Evolutionary conservation across 2,329 filamentous ascomycete genomes (phyloP).

Genomic region (Aspergillus fructus): DNA sequence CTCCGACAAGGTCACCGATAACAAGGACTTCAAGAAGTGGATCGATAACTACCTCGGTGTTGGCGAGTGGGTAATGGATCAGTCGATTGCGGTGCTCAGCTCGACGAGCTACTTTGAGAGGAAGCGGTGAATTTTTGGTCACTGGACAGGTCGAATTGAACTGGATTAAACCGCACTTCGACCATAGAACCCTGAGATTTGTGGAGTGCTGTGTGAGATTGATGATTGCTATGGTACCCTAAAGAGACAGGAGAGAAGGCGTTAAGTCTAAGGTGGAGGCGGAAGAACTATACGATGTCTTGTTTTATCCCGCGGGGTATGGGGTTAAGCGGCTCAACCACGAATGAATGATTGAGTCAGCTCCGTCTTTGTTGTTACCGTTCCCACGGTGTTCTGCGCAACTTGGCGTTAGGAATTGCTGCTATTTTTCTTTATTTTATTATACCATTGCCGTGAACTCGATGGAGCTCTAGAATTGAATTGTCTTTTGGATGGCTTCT

Average conservation of each 20-base stretch:
- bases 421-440: constrained; percentile 6
- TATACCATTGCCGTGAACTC: constrained; percentile 14
- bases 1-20: constrained; percentile 80
- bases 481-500: neutral
- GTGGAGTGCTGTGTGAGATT: no score
- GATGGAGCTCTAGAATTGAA: constrained; percentile 1
- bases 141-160: no score
- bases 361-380: constrained; percentile 3
- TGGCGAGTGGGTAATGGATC: constrained; percentile 98
- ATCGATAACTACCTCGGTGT: constrained; percentile 90
- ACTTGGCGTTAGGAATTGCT: constrained; percentile 23
- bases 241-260: no score
- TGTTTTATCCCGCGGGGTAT: neutral
- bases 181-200: no score
- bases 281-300: neutral
- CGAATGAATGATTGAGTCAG: constrained; percentile 17
- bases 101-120: constrained; percentile 89
- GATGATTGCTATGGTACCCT: neutral
- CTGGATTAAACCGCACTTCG: no score
- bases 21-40: constrained; percentile 81
- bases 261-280: neutral
- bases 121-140: constrained; percentile 51
- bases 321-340: neutral
- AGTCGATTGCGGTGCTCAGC: constrained; percentile 87
- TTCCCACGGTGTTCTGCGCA: neutral